phyloP scores from a whole-genome alignment of 2,329 filamentous ascomycete species.

The Trichoderma koningiopsis region DNA sequence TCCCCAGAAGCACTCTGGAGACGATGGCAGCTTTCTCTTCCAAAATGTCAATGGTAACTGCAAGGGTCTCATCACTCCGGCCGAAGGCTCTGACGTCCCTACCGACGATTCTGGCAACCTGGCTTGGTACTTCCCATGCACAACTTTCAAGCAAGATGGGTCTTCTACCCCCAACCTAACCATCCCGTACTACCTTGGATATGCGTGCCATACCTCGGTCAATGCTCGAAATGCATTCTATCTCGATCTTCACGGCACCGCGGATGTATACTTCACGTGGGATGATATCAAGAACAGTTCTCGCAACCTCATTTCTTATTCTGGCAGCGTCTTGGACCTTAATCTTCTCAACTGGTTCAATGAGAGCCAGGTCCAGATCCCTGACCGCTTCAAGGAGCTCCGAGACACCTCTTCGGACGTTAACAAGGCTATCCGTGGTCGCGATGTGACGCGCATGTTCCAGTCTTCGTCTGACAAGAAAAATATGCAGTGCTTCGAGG shows the following conservation, averaged over 20 bases:
- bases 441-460: constrained; percentile 87
- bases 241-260: constrained; percentile 62
- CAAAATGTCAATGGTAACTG: constrained; percentile 98
- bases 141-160: constrained; percentile 89
- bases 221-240: constrained; percentile 76
- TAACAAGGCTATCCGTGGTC: constrained; percentile 70
- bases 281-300: constrained; percentile 86
- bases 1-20: constrained; percentile 77
- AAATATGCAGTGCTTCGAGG: constrained; percentile 81
- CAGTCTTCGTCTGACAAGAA: constrained; percentile 77
- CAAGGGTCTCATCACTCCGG: constrained; percentile 81
- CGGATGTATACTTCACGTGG: constrained; percentile 96
- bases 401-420: constrained; percentile 63
- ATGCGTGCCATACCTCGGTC: constrained; percentile 80
- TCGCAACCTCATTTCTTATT: constrained; percentile 92
- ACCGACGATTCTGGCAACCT: constrained; percentile 72
- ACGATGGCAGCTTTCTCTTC: constrained; percentile 95
- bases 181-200: constrained; percentile 76
- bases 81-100: constrained; percentile 74
- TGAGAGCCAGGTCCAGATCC: constrained; percentile 72
- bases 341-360: constrained; percentile 92
- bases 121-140: constrained; percentile 97
- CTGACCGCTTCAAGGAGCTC: constrained; percentile 77
- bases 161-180: constrained; percentile 76
- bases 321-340: constrained; percentile 88